Evolutionary conservation across 768 basidiomycete species (phyloP), one percentile per base, ranked within the genome.

Genomic region (Boletus edulis): DNA sequence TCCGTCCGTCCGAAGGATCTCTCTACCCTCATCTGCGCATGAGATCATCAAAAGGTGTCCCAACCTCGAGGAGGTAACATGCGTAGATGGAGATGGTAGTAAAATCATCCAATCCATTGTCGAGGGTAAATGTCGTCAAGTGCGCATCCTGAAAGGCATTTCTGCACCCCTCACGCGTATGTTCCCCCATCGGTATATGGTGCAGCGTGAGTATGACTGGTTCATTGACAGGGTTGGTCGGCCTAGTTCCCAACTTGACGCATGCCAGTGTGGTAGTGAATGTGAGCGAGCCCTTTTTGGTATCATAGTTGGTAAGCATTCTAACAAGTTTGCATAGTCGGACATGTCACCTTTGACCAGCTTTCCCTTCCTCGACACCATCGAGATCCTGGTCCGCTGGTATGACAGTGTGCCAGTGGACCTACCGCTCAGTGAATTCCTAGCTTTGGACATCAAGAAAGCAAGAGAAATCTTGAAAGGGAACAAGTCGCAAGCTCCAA

Each of bases 31-130:
- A 10, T 48, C 41, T 14, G 55, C 46, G 17, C 54, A 56, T 20
- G 40, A 50, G 43, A 57, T 61, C 22, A 44, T 55, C 52, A 47
- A 46, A 20, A 55, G 49, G 9, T 61, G 54, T 41, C 58, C 54
- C 24, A 45, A 48, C 32, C 18, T 63, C 13, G 56, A 60, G 37
- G 38, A 55, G 42, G 47, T 55, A 34, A 46, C 15, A 20, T 58
- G 54, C n/a, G 43, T 22, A 5, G 38, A 59, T 12, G 59, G 55
- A 31, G 15, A 15, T 8, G 53, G 54, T 15, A 55, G 45, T 13
- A 57, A n/a, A 4, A 27, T 57, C 22, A n/a, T 55, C 37, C 24
- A 46, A 17, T 51, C 44, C 22, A 2, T 22, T 41, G 14, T 57
- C 51, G 61, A 53, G 34, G 49, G 43, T 3, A 27, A 51, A 1